Evolutionary conservation across 2,329 filamentous ascomycete genomes (phyloP), one percentile per base, ranked within the genome.

Genomic region (Cladophialophora exuberans): DNA sequence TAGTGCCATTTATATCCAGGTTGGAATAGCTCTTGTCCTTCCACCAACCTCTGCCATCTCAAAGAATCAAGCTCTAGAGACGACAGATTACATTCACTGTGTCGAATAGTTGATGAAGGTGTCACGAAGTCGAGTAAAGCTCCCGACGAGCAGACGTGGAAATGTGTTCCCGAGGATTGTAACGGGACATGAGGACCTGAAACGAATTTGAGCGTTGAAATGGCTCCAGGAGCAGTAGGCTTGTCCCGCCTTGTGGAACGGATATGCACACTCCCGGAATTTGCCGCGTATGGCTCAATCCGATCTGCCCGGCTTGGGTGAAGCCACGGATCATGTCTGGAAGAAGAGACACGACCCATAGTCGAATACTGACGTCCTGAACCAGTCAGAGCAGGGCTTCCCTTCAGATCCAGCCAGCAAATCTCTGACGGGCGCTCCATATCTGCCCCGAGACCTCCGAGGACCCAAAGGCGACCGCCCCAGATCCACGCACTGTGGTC

Each of bases 391-490:
- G 91, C 89, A 1, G 92, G 91, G 56, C 84, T 91, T 28, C 90
- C 91, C 70, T 96, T 93, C 45, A 99, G 81, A 73, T 99, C 94
- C 38, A 99, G 79, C 92, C 94, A 99, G 89, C 91, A 97, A 38
- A 99, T 82, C 71, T 99, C 94, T 56, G 90, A 93, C 59, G 89
- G 90, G 66, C 96, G 93, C 75, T 97, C 92, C 90, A 97, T 96
- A 63, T 97, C 92, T 64, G 94, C 89, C 60, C 90, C 94, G 45
- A 99, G 80, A 2, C 94, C 94, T 33, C 94, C 94, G 71, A 96
- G 97, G 5, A 97, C 91, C 93, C 93, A 99, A 28, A 99, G 86
- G 38, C 90, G 85, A 60, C 94, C 92, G 52, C 88, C 86, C 81
- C 92, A 97, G 56, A 99, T 87, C 80, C 93, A 97, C 48, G 89